phyloP scores from a whole-genome alignment of 768 basidiomycete species.

The Suillus tomentosus region DNA sequence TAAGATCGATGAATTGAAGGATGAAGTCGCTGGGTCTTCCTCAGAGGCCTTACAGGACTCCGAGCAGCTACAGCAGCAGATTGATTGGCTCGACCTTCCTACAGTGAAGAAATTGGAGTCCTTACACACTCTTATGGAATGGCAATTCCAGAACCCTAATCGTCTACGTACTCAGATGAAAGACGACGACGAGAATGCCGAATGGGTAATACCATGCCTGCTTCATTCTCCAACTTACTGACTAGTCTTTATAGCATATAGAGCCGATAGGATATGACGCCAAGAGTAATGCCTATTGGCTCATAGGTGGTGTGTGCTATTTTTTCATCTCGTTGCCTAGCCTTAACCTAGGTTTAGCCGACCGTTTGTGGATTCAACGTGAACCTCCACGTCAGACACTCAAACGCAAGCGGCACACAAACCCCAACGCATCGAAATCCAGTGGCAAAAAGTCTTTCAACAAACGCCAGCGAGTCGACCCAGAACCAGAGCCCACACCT shows the following conservation, averaged over 20 bases:
- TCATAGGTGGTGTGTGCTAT: conserved; percentile 67
- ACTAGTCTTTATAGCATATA: conserved; percentile 57
- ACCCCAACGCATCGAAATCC: conserved; percentile 27
- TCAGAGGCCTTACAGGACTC: conserved; percentile 23
- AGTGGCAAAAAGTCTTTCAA: conserved; percentile 22
- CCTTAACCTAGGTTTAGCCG: conserved; percentile 45
- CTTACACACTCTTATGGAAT: conserved; percentile 72
- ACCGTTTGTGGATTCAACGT: conserved; percentile 89
- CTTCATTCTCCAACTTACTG: conserved; percentile 4
- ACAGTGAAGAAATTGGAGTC: conserved; percentile 76
- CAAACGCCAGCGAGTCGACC: conserved; percentile 31
- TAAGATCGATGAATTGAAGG: conserved; percentile 17
- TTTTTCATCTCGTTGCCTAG: neutral
- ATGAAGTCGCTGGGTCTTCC: conserved; percentile 24
- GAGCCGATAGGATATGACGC: conserved; percentile 86
- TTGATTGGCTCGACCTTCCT: conserved; percentile 71
- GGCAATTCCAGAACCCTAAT: conserved; percentile 83
- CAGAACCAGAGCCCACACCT: conserved; percentile 2
- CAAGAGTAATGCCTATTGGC: conserved; percentile 80
- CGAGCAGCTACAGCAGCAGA: conserved; percentile 42
- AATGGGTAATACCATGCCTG: conserved; percentile 60
- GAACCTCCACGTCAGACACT: conserved; percentile 49
- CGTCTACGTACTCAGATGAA: conserved; percentile 74
- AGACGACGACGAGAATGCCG: conserved; percentile 72
- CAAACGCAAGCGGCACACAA: conserved; percentile 45